Evolutionary conservation across 1,139 yeast species (phyloP), one percentile per base, ranked within the genome.

Genomic region (Pichia sp.): DNA sequence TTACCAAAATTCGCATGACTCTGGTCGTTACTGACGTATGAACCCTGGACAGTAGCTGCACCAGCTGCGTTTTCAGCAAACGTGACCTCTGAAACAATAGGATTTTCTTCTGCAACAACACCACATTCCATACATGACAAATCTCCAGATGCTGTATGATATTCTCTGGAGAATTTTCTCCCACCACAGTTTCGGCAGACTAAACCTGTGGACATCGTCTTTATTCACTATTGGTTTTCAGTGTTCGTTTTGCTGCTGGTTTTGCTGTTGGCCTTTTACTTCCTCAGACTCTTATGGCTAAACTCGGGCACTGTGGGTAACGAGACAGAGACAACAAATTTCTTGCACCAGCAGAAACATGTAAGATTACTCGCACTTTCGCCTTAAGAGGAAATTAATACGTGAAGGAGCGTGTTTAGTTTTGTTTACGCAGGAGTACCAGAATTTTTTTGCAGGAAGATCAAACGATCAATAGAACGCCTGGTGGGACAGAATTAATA

Each of bases 11-110:
- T 75, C 0, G 92, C 96, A 69, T 87, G 82, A 7, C 87, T 76
- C 70, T 92, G 97, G 66, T 90, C 98, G 0, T 90, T 86, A 45
- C 90, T 89, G 46, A 93, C 85, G 78, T 89, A 92, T 45, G 95
- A 83, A 65, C 99, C 99, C 62, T 90, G 96, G 1, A 93, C 97
- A 57, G 88, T 82, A 40, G 99, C 97, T 8, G 96, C 98, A 61
- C 99, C 99, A 31, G 86, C 78, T 11, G 96, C 79, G 3, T 90
- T 80, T 66, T 95, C 99, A 45, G 95, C 95, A 72, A 92, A 93
- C 23, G 95, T 89, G 56, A 95, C 95, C 68, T 95, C 99, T 30
- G 96, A 84, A 31, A 95, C 98, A 63, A 93, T 92, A 34, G 96
- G 96, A 64, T 90, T 88, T 68, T 92, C 98, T 63, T 90, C 96